Conservation (phyloP, 768 basidiomycete genomes). For the Podaxis pistillaris region DNA sequence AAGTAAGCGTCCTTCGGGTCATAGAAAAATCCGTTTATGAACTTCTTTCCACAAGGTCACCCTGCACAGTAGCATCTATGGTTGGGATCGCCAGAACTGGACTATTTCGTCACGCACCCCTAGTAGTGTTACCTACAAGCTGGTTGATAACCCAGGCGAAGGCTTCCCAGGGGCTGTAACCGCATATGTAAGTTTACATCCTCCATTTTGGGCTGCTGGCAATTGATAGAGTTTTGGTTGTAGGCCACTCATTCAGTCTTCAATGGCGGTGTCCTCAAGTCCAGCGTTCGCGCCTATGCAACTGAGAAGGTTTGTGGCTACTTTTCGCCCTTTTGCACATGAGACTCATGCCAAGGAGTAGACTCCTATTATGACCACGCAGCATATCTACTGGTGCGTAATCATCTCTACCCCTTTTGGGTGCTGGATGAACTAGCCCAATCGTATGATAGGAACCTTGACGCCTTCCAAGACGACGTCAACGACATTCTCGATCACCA, state of each 20-base stretch:
- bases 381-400: slow-evolving; percentile 50
- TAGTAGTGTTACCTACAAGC: slow-evolving; percentile 51
- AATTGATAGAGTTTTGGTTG: neutral
- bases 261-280: slow-evolving; percentile 41
- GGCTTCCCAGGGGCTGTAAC: slow-evolving; percentile 53
- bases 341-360: slow-evolving; percentile 11
- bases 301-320: slow-evolving; percentile 34
- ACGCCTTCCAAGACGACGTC: slow-evolving; percentile 45
- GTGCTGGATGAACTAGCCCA: neutral
- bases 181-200: slow-evolving; percentile 32
- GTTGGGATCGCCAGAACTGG: slow-evolving; percentile 61
- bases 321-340: no score
- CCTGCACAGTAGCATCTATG: slow-evolving; percentile 53
- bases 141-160: slow-evolving; percentile 50
- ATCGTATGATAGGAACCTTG: slow-evolving; percentile 40
- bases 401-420: neutral
- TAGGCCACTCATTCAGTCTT: slow-evolving; percentile 48
- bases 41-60: slow-evolving; percentile 36
- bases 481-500: slow-evolving; percentile 34
- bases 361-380: slow-evolving; percentile 59
- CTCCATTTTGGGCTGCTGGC: neutral
- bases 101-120: slow-evolving; percentile 39
- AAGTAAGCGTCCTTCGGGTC: slow-evolving; percentile 16
- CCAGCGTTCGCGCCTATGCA: slow-evolving; percentile 43
- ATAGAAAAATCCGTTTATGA: neutral